These are phyloP conservation scores for Magnolia changhungtana DNA, from an alignment of 164 flowering plant genomes.

Conservation along the genomic window DNA sequence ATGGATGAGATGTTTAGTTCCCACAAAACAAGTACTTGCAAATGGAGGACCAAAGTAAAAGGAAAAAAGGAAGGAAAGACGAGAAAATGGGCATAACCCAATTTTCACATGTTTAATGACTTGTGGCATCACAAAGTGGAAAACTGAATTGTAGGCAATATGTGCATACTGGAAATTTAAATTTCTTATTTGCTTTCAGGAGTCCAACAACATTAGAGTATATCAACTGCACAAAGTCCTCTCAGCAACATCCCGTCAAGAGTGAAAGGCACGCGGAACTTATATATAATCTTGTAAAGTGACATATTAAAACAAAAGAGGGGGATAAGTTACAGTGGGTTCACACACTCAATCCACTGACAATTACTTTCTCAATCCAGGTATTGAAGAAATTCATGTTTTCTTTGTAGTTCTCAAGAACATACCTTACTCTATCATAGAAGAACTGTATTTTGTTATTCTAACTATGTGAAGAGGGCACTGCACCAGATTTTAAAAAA, in stretches of 20 bases:
- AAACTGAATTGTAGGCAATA: background rate
- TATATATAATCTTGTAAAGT: background rate
- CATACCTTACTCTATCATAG: slow-evolving; percentile 55
- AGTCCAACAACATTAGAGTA: slow-evolving; percentile 91
- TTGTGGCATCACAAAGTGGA: background rate
- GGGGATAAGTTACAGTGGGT: background rate
- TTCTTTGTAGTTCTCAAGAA: slow-evolving; percentile 94
- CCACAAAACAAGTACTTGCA: no score
- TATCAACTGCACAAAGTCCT: slow-evolving; percentile 81
- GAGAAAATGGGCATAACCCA: background rate
- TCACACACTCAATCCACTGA: slow-evolving; percentile 78
- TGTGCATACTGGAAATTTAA: slow-evolving; percentile 78
- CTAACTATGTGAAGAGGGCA: background rate
- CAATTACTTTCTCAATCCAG: slow-evolving; percentile 95
- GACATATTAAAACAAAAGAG: background rate
- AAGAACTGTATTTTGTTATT: slow-evolving; percentile 13
- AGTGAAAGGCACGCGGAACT: background rate
- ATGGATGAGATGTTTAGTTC: no score
- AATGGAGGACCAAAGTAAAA: no score
- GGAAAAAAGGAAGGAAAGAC: background rate
- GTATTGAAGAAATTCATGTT: slow-evolving; percentile 97
- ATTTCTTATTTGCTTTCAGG: slow-evolving; percentile 73
- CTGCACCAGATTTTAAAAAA: background rate
- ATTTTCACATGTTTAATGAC: background rate
- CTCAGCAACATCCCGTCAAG: slow-evolving; percentile 71